Percentiles rank a stretch among this genome's conserved stretches.
phyloP scores from a whole-genome alignment of 2,329 filamentous ascomycete species.

The Fusarium domesticum region DNA sequence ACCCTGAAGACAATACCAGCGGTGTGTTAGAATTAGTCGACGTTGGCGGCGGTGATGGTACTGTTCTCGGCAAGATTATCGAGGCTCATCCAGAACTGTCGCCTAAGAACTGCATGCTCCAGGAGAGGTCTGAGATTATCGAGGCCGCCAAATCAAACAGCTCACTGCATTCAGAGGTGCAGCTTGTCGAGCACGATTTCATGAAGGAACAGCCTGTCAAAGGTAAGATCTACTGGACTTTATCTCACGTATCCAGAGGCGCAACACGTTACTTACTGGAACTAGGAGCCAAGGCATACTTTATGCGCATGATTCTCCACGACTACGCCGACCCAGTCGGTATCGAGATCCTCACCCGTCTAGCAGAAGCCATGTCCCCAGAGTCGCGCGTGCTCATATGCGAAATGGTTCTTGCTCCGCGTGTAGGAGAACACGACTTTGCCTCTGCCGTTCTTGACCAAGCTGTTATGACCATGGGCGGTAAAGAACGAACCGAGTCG shows the following conservation, averaged over 20 bases:
- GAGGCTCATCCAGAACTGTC: conserved; percentile 27
- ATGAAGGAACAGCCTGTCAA: conserved; percentile 31
- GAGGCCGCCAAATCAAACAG: conserved; percentile 20
- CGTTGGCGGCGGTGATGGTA: conserved; percentile 32
- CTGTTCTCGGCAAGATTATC: conserved; percentile 31
- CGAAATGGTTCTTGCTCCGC: conserved; percentile 32
- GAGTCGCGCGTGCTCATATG: conserved; percentile 32
- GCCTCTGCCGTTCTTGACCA: conserved; percentile 32
- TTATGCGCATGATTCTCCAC: conserved; percentile 36
- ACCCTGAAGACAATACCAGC: conserved; percentile 9
- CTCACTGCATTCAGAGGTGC: conserved; percentile 19
- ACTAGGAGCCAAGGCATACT: conserved; percentile 36
- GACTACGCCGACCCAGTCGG: conserved; percentile 31
- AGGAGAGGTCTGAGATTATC: conserved; percentile 29
- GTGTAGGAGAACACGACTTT: conserved; percentile 31
- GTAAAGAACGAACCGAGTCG: conserved; percentile 32
- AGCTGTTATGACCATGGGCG: conserved; percentile 35
- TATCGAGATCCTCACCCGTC: conserved; percentile 27
- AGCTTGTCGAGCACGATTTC: conserved; percentile 31
- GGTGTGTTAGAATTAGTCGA: conserved; percentile 30
- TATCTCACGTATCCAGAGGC: neutral
- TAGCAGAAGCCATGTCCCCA: conserved; percentile 29
- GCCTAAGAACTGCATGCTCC: conserved; percentile 26
- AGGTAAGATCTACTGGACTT: conserved; percentile 14
- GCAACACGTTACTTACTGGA: neutral